Evolutionary conservation across 2,329 filamentous ascomycete genomes (phyloP).

Genomic region (Teratosphaeria pseudoeucalypti): DNA sequence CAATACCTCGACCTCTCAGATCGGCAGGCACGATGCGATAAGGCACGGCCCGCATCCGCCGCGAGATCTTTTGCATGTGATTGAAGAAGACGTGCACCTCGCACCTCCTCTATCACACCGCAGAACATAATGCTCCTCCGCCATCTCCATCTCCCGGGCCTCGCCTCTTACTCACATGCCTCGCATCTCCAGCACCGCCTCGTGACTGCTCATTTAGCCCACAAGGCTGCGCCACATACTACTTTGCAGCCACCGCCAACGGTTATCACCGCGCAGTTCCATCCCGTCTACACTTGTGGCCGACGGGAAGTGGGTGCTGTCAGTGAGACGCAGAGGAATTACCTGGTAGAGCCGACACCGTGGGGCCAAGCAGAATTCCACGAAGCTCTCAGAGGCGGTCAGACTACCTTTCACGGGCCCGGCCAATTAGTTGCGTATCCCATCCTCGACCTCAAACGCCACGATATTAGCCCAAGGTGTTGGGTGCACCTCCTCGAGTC

Average conservation of each 20-base stretch:
- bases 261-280: conserved; percentile 72
- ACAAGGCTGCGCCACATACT: conserved; percentile 42
- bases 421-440: conserved; percentile 92
- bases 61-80: conserved; percentile 3
- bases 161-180: conserved; percentile 46
- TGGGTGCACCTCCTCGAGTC: conserved; percentile 74
- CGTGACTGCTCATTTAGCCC: conserved; percentile 47
- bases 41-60: not conserved
- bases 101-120: not conserved
- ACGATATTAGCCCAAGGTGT: conserved; percentile 57
- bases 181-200: conserved; percentile 47
- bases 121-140: conserved; percentile 39
- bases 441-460: conserved; percentile 66
- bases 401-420: conserved; percentile 91
- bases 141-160: conserved; percentile 49
- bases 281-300: conserved; percentile 81
- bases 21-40: not conserved
- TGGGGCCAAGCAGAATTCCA: conserved; percentile 49
- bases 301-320: conserved; percentile 58
- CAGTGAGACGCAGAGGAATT: conserved; percentile 33
- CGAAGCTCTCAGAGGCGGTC: conserved; percentile 70
- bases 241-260: conserved; percentile 43
- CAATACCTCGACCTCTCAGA: not conserved
- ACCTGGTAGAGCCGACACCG: conserved; percentile 25
- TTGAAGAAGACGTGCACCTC: not conserved